These are phyloP conservation scores for Stephania cephalantha DNA, from an alignment of 164 flowering plant species.

Conservation along the genomic window DNA sequence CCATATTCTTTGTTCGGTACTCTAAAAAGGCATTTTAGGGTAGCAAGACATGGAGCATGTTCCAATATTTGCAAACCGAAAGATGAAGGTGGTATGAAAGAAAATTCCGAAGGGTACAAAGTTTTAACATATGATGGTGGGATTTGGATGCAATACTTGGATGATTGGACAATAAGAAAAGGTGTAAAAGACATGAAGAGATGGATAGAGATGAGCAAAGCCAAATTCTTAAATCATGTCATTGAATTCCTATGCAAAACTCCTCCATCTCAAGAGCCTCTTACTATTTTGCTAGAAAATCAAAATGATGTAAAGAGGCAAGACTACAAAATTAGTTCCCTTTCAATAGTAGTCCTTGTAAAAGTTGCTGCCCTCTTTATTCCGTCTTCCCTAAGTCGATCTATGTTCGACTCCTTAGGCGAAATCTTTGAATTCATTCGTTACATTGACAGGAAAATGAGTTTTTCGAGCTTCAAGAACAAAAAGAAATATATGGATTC, in stretches of 20 bases:
- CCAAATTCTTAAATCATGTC: background rate
- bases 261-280: background rate
- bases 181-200: background rate
- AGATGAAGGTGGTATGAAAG: too few species aligned
- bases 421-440: background rate
- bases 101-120: too few species aligned
- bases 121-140: too few species aligned
- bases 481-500: background rate
- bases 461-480: background rate
- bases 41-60: too few species aligned
- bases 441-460: background rate
- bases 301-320: background rate
- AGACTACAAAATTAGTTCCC: background rate
- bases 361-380: background rate
- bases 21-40: too few species aligned
- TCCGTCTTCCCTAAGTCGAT: background rate
- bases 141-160: too few species aligned
- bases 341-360: conserved; percentile 9
- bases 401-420: background rate
- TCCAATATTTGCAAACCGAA: too few species aligned
- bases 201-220: background rate
- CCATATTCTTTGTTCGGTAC: too few species aligned
- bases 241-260: background rate
- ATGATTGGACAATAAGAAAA: too few species aligned
- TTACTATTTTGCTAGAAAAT: background rate